Conservation (phyloP, 805 yeast genomes). For the Saccharomycopsis microspora region DNA sequence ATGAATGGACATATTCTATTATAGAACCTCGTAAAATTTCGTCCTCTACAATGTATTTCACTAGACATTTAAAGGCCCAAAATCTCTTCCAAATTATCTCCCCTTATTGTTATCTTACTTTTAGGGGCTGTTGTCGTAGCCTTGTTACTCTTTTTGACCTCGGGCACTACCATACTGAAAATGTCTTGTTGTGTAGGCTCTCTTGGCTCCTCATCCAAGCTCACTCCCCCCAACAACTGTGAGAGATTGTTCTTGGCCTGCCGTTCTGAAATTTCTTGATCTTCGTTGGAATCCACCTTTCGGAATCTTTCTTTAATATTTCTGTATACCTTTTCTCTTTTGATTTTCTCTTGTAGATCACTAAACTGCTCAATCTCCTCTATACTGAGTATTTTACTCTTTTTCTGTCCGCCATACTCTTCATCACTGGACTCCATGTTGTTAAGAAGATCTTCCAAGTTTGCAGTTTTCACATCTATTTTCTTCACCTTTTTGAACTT, state of each 20-base stretch:
- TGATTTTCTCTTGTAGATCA: conserved; percentile 18
- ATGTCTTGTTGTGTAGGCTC: neutral
- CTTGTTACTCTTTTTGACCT: too few relatives aligned
- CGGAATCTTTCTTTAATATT: conserved; percentile 15
- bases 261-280: neutral
- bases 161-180: neutral
- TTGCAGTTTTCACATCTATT: neutral
- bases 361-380: conserved; percentile 19
- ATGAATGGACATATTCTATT: too few relatives aligned
- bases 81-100: too few relatives aligned
- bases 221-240: neutral
- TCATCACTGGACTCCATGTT: too few relatives aligned
- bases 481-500: neutral
- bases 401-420: too few relatives aligned
- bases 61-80: too few relatives aligned
- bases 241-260: neutral
- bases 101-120: neutral
- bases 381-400: too few relatives aligned
- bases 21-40: too few relatives aligned
- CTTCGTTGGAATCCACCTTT: conserved; percentile 7
- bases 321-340: conserved; percentile 18
- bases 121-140: neutral
- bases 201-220: neutral
- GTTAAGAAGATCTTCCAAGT: too few relatives aligned
- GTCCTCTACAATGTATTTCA: too few relatives aligned